Base-by-base conservation (phyloP, 768 basidiomycete genomes). In the Pholiota conissans region DNA sequence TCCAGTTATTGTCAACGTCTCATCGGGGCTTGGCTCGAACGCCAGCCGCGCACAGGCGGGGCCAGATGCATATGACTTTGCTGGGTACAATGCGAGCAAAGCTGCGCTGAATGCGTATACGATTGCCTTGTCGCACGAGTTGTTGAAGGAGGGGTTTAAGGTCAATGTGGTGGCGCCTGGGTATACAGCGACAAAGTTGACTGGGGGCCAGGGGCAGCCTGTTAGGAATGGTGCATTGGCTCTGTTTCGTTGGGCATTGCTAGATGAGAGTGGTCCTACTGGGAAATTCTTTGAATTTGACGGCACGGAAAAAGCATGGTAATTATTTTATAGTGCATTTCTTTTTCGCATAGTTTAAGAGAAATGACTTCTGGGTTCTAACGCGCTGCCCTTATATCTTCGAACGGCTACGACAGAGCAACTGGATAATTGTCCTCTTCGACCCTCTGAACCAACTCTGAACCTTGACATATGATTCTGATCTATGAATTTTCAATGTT, bases 1-100 rank as follows among this genome's bases (percentile, higher is more conserved):
- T 68, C 74, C 70, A 4, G 71, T 75, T 13, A 76, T 80, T 53
- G 54, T 79, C 53, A 75, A 78, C 52, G 76, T 81, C 22, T 65
- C 67, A 22, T 71, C 70, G 9, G 77, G 77, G 62, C 76, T 81
- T 75, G 73, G 75, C 0, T 79, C 78, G n/a, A 79, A 78, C 63
- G 40, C 3, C 20, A 42, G 10, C 10, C 7, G 74, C 62, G 69
- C 77, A 6, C 57, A 60, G 20, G 66, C 71, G 4, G 63, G 72
- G 20, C 61, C 69, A 6, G 24, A 45, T 8, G 14, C 20, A 24
- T 59, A 73, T 14, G 73, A 78, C 61, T 55, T 71, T 24, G 71
- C 74, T 22, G 78, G 77, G 5, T 89, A 89, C 66, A 89, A 88
- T 63, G 83, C 87, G 1, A 85, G 84, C 58, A 90, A 90, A 71